Evolutionary conservation across 768 basidiomycete genomes (phyloP), one percentile per base, ranked within the genome.

Genomic region (Hortiboletus flavorubellus): DNA sequence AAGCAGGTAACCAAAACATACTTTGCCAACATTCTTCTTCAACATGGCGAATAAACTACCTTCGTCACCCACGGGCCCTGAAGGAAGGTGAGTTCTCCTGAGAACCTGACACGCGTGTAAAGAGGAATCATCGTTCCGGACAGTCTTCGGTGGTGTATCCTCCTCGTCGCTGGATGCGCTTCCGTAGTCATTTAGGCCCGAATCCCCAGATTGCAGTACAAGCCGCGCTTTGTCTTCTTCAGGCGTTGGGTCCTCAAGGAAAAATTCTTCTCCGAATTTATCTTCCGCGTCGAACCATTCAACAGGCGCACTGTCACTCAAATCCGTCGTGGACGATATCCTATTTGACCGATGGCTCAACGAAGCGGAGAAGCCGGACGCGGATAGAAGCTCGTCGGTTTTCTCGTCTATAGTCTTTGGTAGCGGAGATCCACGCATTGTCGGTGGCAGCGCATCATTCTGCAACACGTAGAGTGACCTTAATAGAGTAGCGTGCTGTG

Each of bases 1-100:
- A 53, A 23, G 12, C 35, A 51, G 49, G 31, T 35, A 49, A 26
- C 21, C 51, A 53, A 12, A 33, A 53, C 68, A 18, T 49, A 90
- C 91, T 77, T 92, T 93, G 49, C 91, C 91, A 45, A 93, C 86
- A 63, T 91, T 93, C 73, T 91, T 93, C 74, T 91, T 91, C 44
- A 94, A 72, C 33, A 93, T 84, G 1, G 86, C 74, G 63, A 93
- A 91, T 35, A 93, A 72, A 64, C 90, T 91, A 10, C 89, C 89
- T 72, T 93, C 89, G 50, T 93, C 91, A 4, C 80, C 82, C 23
- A 80, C 75, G 15, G 82, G 76, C 7, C 78, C 76, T 18, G 81
- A 79, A 16, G 89, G 88, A 46, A 91, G 73, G 39, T 73, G 73
- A 3, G 80, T 81, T 58, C 89, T 77, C 54, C 82, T 76, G 9